Evolutionary conservation across 441 rosid species (phyloP).

Genomic region (Gossypium lobatum): DNA sequence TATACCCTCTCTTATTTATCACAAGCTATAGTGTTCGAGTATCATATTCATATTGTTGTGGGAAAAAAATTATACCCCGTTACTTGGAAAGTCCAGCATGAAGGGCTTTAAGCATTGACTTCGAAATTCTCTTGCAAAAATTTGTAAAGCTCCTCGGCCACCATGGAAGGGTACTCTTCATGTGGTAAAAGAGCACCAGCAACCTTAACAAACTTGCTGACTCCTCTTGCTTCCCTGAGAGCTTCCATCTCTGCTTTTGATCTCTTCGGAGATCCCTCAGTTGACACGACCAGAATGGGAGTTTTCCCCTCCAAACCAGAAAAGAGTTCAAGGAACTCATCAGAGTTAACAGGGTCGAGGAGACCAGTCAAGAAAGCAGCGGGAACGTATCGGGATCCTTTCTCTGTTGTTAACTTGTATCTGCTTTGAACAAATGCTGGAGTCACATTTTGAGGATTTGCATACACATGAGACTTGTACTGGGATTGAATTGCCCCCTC

Average conservation of each 20-base stretch:
- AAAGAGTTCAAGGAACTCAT: constrained; percentile 65
- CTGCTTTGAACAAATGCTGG: constrained; percentile 54
- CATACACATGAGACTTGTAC: constrained; percentile 81
- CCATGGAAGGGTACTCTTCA: constrained; percentile 72
- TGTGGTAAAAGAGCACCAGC: constrained; percentile 84
- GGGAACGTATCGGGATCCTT: constrained; percentile 78
- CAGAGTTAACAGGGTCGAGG: constrained; percentile 75
- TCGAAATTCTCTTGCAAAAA: constrained; percentile 55
- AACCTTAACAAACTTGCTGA: constrained; percentile 63
- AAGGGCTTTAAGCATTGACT: constrained; percentile 17
- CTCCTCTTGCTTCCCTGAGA: constrained; percentile 62
- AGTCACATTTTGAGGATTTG: constrained; percentile 75
- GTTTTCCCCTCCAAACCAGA: constrained; percentile 51
- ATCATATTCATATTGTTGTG: background rate
- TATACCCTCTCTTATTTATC: background rate
- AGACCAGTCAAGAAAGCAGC: constrained; percentile 89
- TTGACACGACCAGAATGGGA: constrained; percentile 59
- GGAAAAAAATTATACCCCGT: background rate
- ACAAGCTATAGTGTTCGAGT: background rate
- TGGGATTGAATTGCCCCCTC: constrained; percentile 81
- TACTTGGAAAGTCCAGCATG: background rate
- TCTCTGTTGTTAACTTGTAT: constrained; percentile 55
- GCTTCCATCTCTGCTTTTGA: constrained; percentile 93
- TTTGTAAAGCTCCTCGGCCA: constrained; percentile 50
- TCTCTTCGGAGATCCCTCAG: constrained; percentile 70